phyloP scores from a whole-genome alignment of 2,329 filamentous ascomycete species.

The Pyrenophora seminiperda region DNA sequence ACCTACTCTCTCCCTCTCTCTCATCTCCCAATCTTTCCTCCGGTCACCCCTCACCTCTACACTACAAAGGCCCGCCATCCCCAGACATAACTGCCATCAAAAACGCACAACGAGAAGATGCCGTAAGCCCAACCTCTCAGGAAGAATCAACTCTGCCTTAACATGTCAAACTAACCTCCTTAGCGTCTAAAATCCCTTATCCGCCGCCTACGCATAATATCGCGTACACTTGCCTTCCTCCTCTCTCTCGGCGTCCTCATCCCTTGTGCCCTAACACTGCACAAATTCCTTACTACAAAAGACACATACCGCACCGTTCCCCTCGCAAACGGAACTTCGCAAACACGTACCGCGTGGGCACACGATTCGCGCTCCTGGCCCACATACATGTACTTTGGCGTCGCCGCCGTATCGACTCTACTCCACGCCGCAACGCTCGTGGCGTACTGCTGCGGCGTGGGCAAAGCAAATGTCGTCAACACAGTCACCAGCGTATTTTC shows the following conservation, averaged over 20 bases:
- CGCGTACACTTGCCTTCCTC: slow-evolving; percentile 41
- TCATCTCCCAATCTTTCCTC: slow-evolving; percentile 14
- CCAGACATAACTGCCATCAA: slow-evolving; percentile 9
- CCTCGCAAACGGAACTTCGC: slow-evolving; percentile 19
- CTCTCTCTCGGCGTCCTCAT: slow-evolving; percentile 45
- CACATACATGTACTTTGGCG: slow-evolving; percentile 48
- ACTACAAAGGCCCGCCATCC: too few species aligned
- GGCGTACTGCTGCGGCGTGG: slow-evolving; percentile 39
- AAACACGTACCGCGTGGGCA: slow-evolving; percentile 48
- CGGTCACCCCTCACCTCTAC: neutral
- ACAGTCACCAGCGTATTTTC: slow-evolving; percentile 36
- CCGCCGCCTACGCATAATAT: slow-evolving; percentile 45
- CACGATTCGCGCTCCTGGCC: slow-evolving; percentile 47
- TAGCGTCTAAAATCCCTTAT: slow-evolving; percentile 47
- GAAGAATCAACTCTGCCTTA: neutral
- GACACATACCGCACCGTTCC: slow-evolving; percentile 32
- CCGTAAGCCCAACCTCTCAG: slow-evolving; percentile 13
- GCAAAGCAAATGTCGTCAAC: slow-evolving; percentile 42
- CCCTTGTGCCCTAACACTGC: slow-evolving; percentile 46
- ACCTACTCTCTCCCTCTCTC: slow-evolving; percentile 18
- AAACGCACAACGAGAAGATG: slow-evolving; percentile 24
- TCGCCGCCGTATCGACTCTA: slow-evolving; percentile 38
- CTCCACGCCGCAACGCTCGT: slow-evolving; percentile 46
- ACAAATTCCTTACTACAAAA: slow-evolving; percentile 47
- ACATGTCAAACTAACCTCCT: slow-evolving; percentile 3